Base-by-base conservation (phyloP, 306 rosid species). In the Ormosia emarginata region DNA sequence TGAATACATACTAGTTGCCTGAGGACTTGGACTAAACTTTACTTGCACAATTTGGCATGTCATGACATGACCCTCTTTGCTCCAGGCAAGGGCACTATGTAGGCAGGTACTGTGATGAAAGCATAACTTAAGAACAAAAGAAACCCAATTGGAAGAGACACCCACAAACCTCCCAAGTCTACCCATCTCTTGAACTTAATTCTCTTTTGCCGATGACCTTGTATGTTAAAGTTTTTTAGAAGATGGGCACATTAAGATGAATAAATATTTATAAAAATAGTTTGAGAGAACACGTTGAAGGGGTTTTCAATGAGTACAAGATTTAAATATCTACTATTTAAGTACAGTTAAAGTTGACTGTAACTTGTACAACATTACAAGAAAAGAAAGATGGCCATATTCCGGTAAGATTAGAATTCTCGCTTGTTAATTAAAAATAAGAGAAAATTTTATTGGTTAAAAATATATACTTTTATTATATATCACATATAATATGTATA, bases 71-170 rank as follows among this genome's bases (percentile, higher is more conserved):
- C 92, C 92, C 83, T 90, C 97, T 80, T 92, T 90, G 85, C 97
- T 92, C 94, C 97, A 92, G 10, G 86, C 91, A 91, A 85, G 6
- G 90, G 87, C 90, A 87, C 80, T n/a, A n/a, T n/a, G n/a, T n/a
- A n/a, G n/a, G n/a, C 40, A 74, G 90, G 90, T 18, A 83, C 66
- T 1, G 15, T 9, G 17, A 67, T 63, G 52, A 85, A 84, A 75
- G 57, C 79, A 56, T 75, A 75, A 71, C 79, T 50, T 14, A 87
- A 58, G 40, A 86, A 46, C 79, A 80, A 53, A 63, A 85, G 50
- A 64, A 76, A 74, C 52, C 70, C 80, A 24, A 82, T 53, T 52
- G 81, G 50, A 67, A 82, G 61, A 74, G 71, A 78, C 53, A 74
- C 32, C 74, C 67, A 17, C 70, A 52, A 67, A 0, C 71, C 67